phyloP scores from a whole-genome alignment of 2,329 filamentous ascomycete genomes.

The Cytospora leucostoma region DNA sequence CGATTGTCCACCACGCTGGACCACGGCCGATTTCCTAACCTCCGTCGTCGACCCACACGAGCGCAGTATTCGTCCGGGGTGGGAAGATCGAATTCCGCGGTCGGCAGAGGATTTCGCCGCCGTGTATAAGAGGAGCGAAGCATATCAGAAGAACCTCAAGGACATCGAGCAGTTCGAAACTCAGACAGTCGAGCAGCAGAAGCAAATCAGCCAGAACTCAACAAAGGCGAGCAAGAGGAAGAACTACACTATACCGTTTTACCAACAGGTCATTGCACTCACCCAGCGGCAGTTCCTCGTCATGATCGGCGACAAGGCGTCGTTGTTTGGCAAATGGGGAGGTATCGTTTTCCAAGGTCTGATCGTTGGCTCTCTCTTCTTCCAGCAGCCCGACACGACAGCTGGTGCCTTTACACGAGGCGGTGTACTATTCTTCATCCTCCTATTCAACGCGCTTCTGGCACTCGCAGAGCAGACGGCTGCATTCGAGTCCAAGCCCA shows the following conservation, averaged over 20 bases:
- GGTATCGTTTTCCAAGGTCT: conserved; percentile 59
- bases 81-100: conserved; percentile 57
- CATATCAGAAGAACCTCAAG: conserved; percentile 43
- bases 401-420: conserved; percentile 64
- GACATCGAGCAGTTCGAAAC: conserved; percentile 57
- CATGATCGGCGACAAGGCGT: conserved; percentile 38
- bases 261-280: conserved; percentile 51
- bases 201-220: conserved; percentile 42
- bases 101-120: conserved; percentile 64
- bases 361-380: conserved; percentile 68
- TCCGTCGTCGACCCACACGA: conserved; percentile 64
- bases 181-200: conserved; percentile 42
- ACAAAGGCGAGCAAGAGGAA: conserved; percentile 46
- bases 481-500: conserved; percentile 60
- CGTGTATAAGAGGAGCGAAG: conserved; percentile 50
- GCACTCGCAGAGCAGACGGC: conserved; percentile 68
- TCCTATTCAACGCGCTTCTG: conserved; percentile 63
- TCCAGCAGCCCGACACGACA: conserved; percentile 59
- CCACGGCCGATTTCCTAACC: conserved; percentile 71
- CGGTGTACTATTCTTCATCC: conserved; percentile 64
- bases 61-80: conserved; percentile 57
- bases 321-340: conserved; percentile 40
- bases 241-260: conserved; percentile 54
- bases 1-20: conserved; percentile 65
- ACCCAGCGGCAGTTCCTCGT: conserved; percentile 41